phyloP scores from a whole-genome alignment of 495 filamentous ascomycete species.

The Penicillium coprophilum region DNA sequence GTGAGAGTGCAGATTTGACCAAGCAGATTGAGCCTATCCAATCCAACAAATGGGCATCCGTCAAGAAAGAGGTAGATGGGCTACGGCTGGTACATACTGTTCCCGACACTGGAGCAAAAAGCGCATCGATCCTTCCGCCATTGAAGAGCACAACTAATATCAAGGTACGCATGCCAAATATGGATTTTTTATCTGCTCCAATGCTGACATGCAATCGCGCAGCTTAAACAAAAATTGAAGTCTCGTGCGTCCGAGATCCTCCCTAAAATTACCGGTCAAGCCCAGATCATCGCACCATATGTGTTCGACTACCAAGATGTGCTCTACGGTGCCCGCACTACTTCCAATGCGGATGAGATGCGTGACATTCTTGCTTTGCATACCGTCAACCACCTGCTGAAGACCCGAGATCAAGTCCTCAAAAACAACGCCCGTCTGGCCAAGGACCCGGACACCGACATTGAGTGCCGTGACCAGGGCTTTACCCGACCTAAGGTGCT shows the following conservation, averaged over 20 bases:
- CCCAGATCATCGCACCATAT: slow-evolving; percentile 40
- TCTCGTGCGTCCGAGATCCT: slow-evolving; percentile 35
- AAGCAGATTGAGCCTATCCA: slow-evolving; percentile 52
- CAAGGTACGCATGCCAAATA: slow-evolving; percentile 29
- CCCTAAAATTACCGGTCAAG: slow-evolving; percentile 33
- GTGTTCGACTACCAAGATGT: slow-evolving; percentile 77
- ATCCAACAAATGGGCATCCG: slow-evolving; percentile 56
- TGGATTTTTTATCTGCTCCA: not conserved
- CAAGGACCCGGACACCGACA: slow-evolving; percentile 58
- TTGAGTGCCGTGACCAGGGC: slow-evolving; percentile 89
- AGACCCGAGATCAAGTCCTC: slow-evolving; percentile 86
- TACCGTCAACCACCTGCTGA: slow-evolving; percentile 85
- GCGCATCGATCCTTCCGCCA: slow-evolving; percentile 31
- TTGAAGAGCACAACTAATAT: slow-evolving; percentile 39
- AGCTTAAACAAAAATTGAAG: slow-evolving; percentile 50
- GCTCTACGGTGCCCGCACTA: slow-evolving; percentile 69
- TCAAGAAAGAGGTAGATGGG: slow-evolving; percentile 48
- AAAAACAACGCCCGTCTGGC: slow-evolving; percentile 82
- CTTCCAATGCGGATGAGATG: slow-evolving; percentile 61
- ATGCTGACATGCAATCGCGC: slow-evolving; percentile 10
- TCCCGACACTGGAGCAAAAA: slow-evolving; percentile 31
- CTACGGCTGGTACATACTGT: slow-evolving; percentile 44
- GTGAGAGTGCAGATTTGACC: slow-evolving; percentile 56
- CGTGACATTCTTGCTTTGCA: slow-evolving; percentile 78
- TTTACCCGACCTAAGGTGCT: slow-evolving; percentile 94